A percentile compares a stretch with the other conserved stretches of the same genome.
Conservation (phyloP, 805 yeast genomes). For the Starmerella floricola region DNA sequence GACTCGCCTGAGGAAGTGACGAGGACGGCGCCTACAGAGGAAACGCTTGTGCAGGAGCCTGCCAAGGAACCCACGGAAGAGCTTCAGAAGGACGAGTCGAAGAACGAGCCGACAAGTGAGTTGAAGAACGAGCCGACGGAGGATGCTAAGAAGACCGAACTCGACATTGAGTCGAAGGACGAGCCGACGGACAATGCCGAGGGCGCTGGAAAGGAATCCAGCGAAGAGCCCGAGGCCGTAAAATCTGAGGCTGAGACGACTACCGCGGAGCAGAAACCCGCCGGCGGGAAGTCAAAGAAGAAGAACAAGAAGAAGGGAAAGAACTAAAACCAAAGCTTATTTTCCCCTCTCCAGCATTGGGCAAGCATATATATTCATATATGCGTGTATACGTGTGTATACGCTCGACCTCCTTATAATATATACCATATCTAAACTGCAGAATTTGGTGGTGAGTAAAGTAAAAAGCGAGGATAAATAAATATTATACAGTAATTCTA, state of each 20-base stretch:
- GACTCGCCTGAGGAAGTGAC: too few species aligned
- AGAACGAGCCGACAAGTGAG: not conserved
- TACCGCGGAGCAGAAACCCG: constrained; percentile 4
- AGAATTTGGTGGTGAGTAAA: too few species aligned
- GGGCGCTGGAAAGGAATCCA: not conserved
- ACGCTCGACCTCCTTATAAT: too few species aligned
- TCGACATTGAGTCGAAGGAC: not conserved
- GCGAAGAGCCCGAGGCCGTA: not conserved
- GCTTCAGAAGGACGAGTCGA: not conserved
- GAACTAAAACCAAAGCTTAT: not conserved
- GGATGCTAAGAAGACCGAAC: not conserved
- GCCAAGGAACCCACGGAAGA: constrained; percentile 3
- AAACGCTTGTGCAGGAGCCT: not conserved
- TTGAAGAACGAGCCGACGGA: not conserved
- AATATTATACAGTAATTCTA: too few species aligned
- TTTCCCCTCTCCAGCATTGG: not conserved
- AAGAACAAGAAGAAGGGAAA: constrained; percentile 12
- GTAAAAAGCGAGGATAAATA: too few species aligned
- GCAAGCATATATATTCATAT: not conserved
- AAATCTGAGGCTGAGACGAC: not conserved
- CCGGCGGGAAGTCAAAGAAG: constrained; percentile 4
- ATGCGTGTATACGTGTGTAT: not conserved
- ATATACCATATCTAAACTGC: too few species aligned
- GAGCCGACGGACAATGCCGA: not conserved
- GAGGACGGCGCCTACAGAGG: too few species aligned